A percentile compares a stretch with the other conserved stretches of the same genome.
phyloP scores from a whole-genome alignment of 352 stramenopile genomes.

The Pythium scleroteichum region DNA sequence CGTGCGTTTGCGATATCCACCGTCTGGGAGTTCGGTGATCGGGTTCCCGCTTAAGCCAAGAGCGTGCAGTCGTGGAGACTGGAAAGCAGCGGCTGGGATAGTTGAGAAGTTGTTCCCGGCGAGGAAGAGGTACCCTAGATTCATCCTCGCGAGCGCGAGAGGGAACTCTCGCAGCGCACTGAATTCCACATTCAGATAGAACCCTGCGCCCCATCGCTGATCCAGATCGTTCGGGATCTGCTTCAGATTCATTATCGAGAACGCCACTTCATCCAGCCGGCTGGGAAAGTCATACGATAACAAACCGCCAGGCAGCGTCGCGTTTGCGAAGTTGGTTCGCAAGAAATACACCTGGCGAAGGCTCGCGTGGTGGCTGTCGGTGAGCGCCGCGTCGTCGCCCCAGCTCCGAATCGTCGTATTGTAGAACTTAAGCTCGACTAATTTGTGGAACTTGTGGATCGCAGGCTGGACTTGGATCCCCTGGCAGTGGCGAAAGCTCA shows the following conservation, averaged over 20 bases:
- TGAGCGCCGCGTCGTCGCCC: constrained; percentile 27
- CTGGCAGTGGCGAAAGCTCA: constrained; percentile 40
- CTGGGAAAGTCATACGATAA: constrained; percentile 35
- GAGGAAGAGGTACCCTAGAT: constrained; percentile 11
- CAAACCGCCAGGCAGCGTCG: constrained; percentile 33
- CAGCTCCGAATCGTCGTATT: constrained; percentile 41
- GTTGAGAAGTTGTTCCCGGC: constrained; percentile 3
- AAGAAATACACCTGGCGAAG: constrained; percentile 37
- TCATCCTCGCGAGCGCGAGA: not conserved
- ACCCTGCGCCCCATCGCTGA: constrained; percentile 27
- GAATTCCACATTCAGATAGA: constrained; percentile 16
- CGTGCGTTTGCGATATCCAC: not conserved
- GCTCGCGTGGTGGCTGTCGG: constrained; percentile 21
- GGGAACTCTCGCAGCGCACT: constrained; percentile 12
- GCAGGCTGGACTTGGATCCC: constrained; percentile 28
- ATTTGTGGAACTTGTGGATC: constrained; percentile 28
- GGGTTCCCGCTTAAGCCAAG: not conserved
- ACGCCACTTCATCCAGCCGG: constrained; percentile 36
- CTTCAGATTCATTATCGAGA: constrained; percentile 40
- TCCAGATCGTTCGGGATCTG: constrained; percentile 36
- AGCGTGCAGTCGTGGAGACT: not conserved
- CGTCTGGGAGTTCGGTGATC: not conserved
- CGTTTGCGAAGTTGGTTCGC: constrained; percentile 36
- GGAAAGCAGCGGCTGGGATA: not conserved
- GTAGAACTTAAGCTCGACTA: constrained; percentile 40